These are phyloP conservation scores for Lunasporangiospora selenospora DNA, from an alignment of 192 early-diverging fungal genomes.

Conservation along the genomic window DNA sequence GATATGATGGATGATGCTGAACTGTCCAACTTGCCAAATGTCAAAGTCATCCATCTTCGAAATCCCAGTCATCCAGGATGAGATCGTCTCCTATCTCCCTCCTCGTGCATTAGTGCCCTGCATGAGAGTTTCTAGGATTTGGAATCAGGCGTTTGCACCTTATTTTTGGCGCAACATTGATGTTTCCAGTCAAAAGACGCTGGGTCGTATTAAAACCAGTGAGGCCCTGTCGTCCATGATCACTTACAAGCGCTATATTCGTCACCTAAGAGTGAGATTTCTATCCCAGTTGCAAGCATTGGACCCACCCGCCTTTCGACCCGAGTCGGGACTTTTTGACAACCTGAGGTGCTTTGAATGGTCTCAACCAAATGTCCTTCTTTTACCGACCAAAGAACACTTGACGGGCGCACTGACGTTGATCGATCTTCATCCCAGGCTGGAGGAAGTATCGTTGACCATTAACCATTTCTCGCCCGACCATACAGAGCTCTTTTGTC, in stretches of 20 bases:
- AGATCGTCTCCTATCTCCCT: neutral
- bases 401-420: neutral
- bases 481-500: no score
- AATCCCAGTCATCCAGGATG: conserved; percentile 11
- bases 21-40: no score
- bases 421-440: neutral
- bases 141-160: neutral
- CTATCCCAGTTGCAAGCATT: neutral
- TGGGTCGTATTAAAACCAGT: neutral
- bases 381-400: no score
- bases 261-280: neutral
- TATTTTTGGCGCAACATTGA: neutral
- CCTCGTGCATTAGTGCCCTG: neutral
- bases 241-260: neutral
- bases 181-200: neutral
- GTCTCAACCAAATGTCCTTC: neutral
- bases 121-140: neutral
- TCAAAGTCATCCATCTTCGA: conserved; percentile 9
- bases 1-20: no score
- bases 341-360: conserved; percentile 2
- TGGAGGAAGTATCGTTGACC: neutral
- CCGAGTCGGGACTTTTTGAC: neutral
- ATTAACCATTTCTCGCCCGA: neutral
- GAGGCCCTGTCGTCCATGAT: neutral
- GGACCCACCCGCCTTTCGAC: neutral